Evolutionary conservation across 345 rosid genomes (phyloP).

Genomic region (Punica granatum): DNA sequence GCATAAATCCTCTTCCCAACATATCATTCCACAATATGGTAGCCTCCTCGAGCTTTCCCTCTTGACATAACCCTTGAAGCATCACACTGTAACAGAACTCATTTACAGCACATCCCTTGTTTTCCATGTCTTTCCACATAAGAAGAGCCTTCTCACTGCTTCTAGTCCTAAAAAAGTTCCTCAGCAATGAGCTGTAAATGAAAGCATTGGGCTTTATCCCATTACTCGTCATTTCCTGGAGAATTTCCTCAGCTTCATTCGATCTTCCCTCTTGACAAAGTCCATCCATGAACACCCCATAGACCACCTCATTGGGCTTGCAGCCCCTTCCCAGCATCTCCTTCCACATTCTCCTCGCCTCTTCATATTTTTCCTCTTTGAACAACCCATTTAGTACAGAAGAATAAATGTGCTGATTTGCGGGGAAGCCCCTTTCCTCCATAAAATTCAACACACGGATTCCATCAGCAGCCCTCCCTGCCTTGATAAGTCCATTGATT

Average conservation of each 20-base stretch:
- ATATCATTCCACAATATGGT: constrained; percentile 66
- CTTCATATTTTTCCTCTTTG: constrained; percentile 61
- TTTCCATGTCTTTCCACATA: constrained; percentile 66
- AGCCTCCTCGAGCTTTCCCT: constrained; percentile 60
- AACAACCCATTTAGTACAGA: constrained; percentile 72
- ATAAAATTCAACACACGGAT: constrained; percentile 38
- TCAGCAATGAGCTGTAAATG: constrained; percentile 85
- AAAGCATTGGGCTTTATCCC: constrained; percentile 70
- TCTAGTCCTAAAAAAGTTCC: constrained; percentile 59
- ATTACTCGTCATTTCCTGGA: constrained; percentile 44
- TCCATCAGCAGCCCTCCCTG: constrained; percentile 53
- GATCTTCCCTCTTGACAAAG: constrained; percentile 63
- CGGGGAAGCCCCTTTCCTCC: constrained; percentile 67
- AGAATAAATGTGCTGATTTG: constrained; percentile 63
- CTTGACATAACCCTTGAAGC: constrained; percentile 67
- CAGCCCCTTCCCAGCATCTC: constrained; percentile 50
- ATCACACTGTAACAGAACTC: constrained; percentile 70
- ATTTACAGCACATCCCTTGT: constrained; percentile 26
- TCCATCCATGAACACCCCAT: constrained; percentile 71
- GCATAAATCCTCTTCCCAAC: constrained; percentile 56
- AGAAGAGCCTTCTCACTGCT: constrained; percentile 54
- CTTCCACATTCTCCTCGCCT: constrained; percentile 57
- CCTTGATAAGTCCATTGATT: constrained; percentile 77
- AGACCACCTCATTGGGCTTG: constrained; percentile 49
- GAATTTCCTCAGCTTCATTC: constrained; percentile 52